phyloP scores from a whole-genome alignment of 257 asterid genomes.

The Lithospermum erythrorhizon region DNA sequence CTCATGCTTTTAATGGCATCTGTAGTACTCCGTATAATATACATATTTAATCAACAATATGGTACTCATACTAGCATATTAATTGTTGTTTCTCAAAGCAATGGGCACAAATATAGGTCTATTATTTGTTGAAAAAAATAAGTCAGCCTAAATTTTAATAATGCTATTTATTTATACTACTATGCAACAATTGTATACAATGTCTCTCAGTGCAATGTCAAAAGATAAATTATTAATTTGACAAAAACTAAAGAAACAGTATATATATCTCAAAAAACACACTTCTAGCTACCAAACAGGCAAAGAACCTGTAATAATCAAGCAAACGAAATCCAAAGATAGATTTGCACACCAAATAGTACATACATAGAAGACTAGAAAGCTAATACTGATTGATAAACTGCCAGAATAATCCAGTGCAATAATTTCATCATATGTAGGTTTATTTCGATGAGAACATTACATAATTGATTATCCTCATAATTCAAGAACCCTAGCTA shows the following conservation, averaged over 20 bases:
- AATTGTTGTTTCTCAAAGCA: background rate
- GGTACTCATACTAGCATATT: background rate
- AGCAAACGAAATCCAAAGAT: slow-evolving; percentile 9
- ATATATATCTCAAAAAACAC: background rate
- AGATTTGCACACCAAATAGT: slow-evolving; percentile 19
- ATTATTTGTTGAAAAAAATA: no score
- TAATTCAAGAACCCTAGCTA: slow-evolving; percentile 11
- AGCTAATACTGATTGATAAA: slow-evolving; percentile 1
- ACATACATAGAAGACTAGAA: slow-evolving; percentile 2
- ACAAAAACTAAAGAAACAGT: background rate
- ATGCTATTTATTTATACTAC: no score
- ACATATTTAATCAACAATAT: background rate
- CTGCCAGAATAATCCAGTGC: background rate
- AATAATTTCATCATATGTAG: no score
- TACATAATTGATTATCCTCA: slow-evolving; percentile 14
- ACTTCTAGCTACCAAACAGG: background rate
- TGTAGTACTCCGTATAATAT: no score
- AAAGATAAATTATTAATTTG: no score
- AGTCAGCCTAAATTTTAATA: no score
- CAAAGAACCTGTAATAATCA: background rate
- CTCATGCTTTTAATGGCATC: background rate
- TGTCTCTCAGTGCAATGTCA: background rate
- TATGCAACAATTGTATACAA: no score
- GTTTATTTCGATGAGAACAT: no score
- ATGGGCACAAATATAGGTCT: background rate